These are phyloP conservation scores for Tetrahymena thermophila DNA, from an alignment of 73 alveolate species.

Conservation along the genomic window DNA sequence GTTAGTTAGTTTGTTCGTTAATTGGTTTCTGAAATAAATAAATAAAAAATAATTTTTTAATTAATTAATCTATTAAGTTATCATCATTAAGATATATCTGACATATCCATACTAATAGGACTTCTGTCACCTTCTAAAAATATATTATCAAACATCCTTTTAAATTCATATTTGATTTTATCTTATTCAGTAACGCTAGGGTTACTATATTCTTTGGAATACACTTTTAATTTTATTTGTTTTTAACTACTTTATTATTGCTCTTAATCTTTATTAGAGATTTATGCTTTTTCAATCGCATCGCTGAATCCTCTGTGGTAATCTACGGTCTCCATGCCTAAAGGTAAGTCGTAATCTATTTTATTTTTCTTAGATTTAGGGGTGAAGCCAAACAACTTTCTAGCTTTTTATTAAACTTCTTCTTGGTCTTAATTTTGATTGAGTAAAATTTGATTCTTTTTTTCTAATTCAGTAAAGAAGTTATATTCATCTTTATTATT, in stretches of 20 bases:
- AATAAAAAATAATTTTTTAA: no score
- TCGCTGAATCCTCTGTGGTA: not conserved
- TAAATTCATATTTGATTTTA: not conserved
- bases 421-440: not conserved
- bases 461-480: not conserved
- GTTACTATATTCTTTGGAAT: not conserved
- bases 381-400: not conserved
- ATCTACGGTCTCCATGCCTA: not conserved
- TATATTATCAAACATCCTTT: not conserved
- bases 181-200: not conserved
- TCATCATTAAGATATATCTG: not conserved
- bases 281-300: not conserved
- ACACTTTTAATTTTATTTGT: not conserved
- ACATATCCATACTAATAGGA: not conserved
- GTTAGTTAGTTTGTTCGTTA: no score
- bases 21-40: not conserved
- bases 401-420: not conserved
- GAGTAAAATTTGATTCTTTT: not conserved
- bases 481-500: not conserved
- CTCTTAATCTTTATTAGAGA: not conserved
- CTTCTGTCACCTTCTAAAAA: not conserved
- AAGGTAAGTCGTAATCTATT: not conserved
- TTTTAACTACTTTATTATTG: not conserved
- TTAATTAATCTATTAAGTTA: not conserved
- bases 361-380: not conserved